These are phyloP conservation scores for Alternaria sp. DNA, from an alignment of 2,329 filamentous ascomycete genomes.

Conservation along the genomic window DNA sequence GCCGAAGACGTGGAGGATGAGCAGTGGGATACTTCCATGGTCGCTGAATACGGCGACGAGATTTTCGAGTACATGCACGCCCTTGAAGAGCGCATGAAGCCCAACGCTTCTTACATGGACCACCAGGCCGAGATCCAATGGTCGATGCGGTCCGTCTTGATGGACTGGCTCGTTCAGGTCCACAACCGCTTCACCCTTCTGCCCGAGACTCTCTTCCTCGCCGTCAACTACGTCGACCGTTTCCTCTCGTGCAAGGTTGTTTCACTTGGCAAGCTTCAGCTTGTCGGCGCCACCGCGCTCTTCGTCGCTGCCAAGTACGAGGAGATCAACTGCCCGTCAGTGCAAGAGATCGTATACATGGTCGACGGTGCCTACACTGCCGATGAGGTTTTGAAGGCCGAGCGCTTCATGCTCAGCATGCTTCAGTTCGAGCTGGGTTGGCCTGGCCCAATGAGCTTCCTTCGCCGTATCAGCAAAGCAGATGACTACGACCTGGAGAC, in stretches of 20 bases:
- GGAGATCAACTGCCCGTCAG: constrained; percentile 96
- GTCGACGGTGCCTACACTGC: constrained; percentile 88
- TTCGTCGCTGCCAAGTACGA: constrained; percentile 98
- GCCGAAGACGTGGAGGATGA: constrained; percentile 86
- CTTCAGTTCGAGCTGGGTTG: constrained; percentile 94
- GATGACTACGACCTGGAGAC: constrained; percentile 98
- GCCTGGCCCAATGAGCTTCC: constrained; percentile 99
- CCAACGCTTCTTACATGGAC: constrained; percentile 95
- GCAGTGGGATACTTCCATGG: constrained; percentile 94
- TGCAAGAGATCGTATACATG: constrained; percentile 97
- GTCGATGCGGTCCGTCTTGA: constrained; percentile 96
- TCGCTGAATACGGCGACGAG: constrained; percentile 93
- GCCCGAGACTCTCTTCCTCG: constrained; percentile 92
- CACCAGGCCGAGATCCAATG: constrained; percentile 96
- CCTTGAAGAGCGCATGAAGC: constrained; percentile 86
- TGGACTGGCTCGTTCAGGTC: constrained; percentile 98
- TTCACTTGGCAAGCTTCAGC: constrained; percentile 90
- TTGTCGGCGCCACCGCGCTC: constrained; percentile 94
- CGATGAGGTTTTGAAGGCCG: constrained; percentile 95
- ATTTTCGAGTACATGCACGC: constrained; percentile 92
- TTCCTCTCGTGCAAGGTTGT: constrained; percentile 95
- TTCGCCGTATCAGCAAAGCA: constrained; percentile 95
- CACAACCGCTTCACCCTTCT: constrained; percentile 89
- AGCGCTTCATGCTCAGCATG: constrained; percentile 98
- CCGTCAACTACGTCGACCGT: constrained; percentile 95